A percentile compares a stretch with the other conserved stretches of the same genome.
phyloP scores from a whole-genome alignment of 2,329 filamentous ascomycete genomes.

The Aspergillus oerlinghausenensis region DNA sequence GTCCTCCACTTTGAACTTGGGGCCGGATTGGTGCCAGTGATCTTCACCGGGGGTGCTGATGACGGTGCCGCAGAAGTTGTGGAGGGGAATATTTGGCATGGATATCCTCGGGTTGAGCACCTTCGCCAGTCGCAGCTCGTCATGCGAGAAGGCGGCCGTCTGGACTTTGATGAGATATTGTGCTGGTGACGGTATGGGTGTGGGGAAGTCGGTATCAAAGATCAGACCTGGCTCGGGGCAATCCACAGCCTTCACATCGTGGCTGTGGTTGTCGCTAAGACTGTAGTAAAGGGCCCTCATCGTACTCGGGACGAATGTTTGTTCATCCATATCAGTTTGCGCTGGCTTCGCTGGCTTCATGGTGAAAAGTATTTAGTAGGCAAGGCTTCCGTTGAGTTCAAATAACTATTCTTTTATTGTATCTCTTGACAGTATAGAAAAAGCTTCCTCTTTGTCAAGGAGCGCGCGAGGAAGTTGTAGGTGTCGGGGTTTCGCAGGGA shows the following conservation, averaged over 20 bases:
- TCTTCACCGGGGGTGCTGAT: slow-evolving; percentile 32
- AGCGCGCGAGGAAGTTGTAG: background rate
- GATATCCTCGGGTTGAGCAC: slow-evolving; percentile 25
- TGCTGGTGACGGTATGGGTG: slow-evolving; percentile 29
- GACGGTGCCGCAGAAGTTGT: slow-evolving; percentile 39
- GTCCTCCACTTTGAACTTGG: slow-evolving; percentile 39
- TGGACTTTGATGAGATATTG: slow-evolving; percentile 41
- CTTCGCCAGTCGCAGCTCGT: slow-evolving; percentile 29
- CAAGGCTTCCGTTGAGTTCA: background rate
- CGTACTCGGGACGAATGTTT: slow-evolving; percentile 31
- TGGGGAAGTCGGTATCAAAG: slow-evolving; percentile 34
- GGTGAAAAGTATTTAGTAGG: background rate
- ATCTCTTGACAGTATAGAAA: background rate
- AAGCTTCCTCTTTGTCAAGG: background rate
- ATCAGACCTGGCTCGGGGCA: slow-evolving; percentile 24
- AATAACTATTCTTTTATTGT: background rate
- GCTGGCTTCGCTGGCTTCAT: slow-evolving; percentile 19
- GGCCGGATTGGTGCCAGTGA: slow-evolving; percentile 25
- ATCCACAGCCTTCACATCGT: slow-evolving; percentile 3
- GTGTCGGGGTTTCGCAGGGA: background rate
- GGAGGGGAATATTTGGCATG: slow-evolving; percentile 35
- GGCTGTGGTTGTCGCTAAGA: slow-evolving; percentile 15
- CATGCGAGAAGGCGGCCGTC: slow-evolving; percentile 36
- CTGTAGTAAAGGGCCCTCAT: slow-evolving; percentile 39
- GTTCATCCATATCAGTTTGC: slow-evolving; percentile 30